Evolutionary conservation across 352 stramenopile genomes (phyloP).

Genomic region (Globisporangium alternatum): DNA sequence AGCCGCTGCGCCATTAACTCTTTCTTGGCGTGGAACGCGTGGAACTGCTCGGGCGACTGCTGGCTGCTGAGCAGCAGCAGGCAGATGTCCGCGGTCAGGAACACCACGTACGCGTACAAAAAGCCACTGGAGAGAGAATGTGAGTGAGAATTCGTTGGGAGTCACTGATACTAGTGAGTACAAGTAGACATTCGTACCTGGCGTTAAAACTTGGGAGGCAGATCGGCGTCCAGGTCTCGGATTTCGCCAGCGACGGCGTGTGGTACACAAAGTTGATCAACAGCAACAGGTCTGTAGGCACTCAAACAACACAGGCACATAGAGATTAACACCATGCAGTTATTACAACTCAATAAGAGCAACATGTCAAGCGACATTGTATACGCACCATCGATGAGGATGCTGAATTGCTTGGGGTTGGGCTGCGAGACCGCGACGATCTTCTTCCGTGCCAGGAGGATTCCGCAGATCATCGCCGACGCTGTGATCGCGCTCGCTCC

Average conservation of each 20-base stretch:
- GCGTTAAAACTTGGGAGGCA: constrained; percentile 66
- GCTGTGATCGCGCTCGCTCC: neutral
- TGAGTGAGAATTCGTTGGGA: too few species aligned
- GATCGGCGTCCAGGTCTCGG: constrained; percentile 73
- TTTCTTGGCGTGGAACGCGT: constrained; percentile 65
- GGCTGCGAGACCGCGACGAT: constrained; percentile 60
- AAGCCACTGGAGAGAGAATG: constrained; percentile 41
- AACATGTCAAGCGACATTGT: too few species aligned
- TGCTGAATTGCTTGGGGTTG: constrained; percentile 57
- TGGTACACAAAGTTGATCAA: constrained; percentile 75
- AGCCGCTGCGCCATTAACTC: constrained; percentile 41
- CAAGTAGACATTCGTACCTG: constrained; percentile 21
- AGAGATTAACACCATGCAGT: too few species aligned
- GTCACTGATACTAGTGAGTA: too few species aligned
- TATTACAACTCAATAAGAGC: too few species aligned
- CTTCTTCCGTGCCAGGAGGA: constrained; percentile 44
- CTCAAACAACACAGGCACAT: neutral
- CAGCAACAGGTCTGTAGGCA: constrained; percentile 49
- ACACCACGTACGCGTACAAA: constrained; percentile 72
- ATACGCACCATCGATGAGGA: constrained; percentile 53
- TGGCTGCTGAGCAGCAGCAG: constrained; percentile 67
- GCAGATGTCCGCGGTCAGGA: constrained; percentile 51
- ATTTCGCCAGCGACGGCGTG: constrained; percentile 51
- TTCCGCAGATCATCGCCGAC: constrained; percentile 52
- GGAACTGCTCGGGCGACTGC: constrained; percentile 66